phyloP scores from a whole-genome alignment of 352 stramenopile species.

The Elongisporangium undulatum region DNA sequence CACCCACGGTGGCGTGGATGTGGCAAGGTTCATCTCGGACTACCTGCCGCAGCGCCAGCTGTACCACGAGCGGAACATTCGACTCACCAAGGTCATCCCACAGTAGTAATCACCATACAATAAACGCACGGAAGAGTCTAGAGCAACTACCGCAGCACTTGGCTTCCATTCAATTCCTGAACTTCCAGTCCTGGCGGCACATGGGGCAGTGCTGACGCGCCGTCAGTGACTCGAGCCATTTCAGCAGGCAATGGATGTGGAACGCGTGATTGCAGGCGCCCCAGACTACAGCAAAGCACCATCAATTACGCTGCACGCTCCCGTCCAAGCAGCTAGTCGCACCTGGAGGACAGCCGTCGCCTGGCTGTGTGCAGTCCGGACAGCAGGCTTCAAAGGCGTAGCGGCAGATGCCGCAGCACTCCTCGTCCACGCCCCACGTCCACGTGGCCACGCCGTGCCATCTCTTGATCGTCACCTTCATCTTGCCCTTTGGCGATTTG shows the following conservation, averaged over 20 bases:
- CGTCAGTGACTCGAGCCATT: constrained; percentile 87
- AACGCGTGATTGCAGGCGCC: constrained; percentile 89
- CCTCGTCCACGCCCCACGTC: constrained; percentile 89
- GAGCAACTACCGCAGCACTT: neutral
- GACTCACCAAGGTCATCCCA: constrained; percentile 63
- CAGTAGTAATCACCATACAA: constrained; percentile 22
- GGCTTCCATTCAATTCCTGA: constrained; percentile 42
- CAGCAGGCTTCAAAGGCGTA: constrained; percentile 83
- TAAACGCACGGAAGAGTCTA: neutral
- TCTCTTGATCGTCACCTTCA: constrained; percentile 84
- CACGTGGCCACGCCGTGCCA: constrained; percentile 90
- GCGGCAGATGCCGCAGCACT: constrained; percentile 88
- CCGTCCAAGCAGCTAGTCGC: constrained; percentile 1
- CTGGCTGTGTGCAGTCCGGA: constrained; percentile 69
- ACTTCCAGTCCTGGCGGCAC: constrained; percentile 87
- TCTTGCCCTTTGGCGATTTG: constrained; percentile 11
- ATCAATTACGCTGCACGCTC: neutral
- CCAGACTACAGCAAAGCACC: constrained; percentile 47
- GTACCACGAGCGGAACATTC: constrained; percentile 76
- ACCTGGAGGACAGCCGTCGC: constrained; percentile 84
- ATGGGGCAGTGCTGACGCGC: constrained; percentile 84
- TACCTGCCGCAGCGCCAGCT: constrained; percentile 65
- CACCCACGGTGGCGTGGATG: constrained; percentile 65
- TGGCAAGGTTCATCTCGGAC: constrained; percentile 53
- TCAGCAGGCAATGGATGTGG: constrained; percentile 93